phyloP scores from a whole-genome alignment of 192 early-diverging fungal species.

The Linnemannia elongata region DNA sequence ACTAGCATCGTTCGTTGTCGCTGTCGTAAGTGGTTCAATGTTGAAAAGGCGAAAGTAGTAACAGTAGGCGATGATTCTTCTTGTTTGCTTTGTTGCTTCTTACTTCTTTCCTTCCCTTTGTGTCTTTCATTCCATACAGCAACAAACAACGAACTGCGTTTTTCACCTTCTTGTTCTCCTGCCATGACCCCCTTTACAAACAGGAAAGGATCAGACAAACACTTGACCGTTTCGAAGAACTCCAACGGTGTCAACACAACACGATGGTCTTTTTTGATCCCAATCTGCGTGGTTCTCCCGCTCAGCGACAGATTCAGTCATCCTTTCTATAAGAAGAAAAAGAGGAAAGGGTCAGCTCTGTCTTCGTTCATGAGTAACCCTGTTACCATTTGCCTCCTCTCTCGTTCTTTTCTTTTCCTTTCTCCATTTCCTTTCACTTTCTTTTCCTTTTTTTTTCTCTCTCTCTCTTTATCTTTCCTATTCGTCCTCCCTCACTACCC shows the following conservation, averaged over 20 bases:
- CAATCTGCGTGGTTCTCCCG: not conserved
- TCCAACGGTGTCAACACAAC: not conserved
- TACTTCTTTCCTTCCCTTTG: not conserved
- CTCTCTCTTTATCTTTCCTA: not conserved
- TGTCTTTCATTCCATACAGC: not conserved
- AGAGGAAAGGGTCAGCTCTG: not conserved
- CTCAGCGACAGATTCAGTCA: not conserved
- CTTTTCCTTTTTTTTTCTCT: not conserved
- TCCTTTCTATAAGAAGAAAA: not conserved
- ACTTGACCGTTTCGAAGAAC: not conserved
- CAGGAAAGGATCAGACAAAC: not conserved
- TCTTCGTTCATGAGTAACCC: not conserved
- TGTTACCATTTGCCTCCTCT: not conserved
- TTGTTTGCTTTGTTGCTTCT: not conserved
- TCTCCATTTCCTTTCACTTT: constrained; percentile 4
- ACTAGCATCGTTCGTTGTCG: not conserved
- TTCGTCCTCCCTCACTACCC: not conserved
- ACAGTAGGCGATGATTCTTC: not conserved
- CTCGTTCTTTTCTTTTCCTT: not conserved
- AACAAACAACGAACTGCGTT: not conserved
- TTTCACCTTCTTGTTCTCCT: not conserved
- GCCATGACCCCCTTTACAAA: not conserved
- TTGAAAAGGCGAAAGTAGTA: not conserved
- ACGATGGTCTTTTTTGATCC: not conserved
- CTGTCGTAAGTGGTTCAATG: not conserved